Evolutionary conservation across 176 grass and related monocot species (phyloP).

Genomic region (Cymbopogon citratus): DNA sequence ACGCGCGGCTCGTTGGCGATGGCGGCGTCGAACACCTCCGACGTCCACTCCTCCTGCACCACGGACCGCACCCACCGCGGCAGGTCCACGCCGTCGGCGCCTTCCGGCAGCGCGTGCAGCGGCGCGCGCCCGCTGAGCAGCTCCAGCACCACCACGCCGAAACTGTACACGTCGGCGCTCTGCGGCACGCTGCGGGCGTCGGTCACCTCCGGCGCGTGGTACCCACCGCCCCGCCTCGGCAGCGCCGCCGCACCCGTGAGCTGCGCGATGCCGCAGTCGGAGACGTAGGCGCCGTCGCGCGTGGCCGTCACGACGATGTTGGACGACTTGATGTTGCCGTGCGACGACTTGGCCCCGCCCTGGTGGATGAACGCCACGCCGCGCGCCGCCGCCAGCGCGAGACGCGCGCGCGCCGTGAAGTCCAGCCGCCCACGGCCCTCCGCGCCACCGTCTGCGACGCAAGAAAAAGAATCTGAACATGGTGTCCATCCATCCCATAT

Average conservation of each 20-base stretch:
- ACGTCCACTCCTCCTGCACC: conserved; percentile 69
- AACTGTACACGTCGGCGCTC: conserved; percentile 81
- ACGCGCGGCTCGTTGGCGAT: conserved; percentile 23
- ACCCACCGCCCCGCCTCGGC: conserved; percentile 34
- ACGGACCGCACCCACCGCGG: conserved; percentile 75
- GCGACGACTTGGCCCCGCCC: conserved; percentile 23
- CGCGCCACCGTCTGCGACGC: conserved; percentile 29
- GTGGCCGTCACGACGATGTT: conserved; percentile 45
- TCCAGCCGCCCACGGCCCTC: conserved; percentile 32
- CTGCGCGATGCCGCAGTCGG: conserved; percentile 52
- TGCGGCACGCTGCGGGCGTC: conserved; percentile 45
- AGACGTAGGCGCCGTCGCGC: conserved; percentile 31
- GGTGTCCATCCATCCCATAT: neutral
- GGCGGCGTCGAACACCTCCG: conserved; percentile 73
- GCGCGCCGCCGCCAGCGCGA: conserved; percentile 64
- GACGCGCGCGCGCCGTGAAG: conserved; percentile 42
- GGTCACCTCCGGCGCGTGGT: conserved; percentile 62
- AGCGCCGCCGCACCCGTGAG: conserved; percentile 30
- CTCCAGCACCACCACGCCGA: conserved; percentile 82
- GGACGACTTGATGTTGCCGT: conserved; percentile 75
- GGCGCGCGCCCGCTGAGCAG: conserved; percentile 60
- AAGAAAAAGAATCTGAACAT: neutral
- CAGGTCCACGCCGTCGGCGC: conserved; percentile 58
- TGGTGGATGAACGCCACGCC: conserved; percentile 77
- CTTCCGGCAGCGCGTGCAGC: conserved; percentile 12